A percentile compares a stretch with the other conserved stretches of the same genome.
Evolutionary conservation across 1,284 basidiomycete species (phyloP).

Genomic region (Pyrrhoderma lamaoense): DNA sequence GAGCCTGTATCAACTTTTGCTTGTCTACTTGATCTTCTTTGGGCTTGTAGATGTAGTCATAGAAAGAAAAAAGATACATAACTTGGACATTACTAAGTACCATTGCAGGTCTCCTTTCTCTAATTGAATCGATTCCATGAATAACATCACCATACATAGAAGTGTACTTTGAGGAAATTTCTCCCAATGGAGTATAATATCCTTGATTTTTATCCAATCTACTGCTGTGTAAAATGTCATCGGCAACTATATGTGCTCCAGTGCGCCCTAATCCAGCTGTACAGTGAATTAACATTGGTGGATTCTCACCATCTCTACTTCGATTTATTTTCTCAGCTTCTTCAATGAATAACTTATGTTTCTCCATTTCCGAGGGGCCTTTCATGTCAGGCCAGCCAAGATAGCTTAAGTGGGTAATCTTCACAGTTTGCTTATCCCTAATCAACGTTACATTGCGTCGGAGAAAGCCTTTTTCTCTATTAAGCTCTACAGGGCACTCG

Average conservation of each 20-base stretch:
- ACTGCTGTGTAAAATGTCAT: constrained; percentile 58
- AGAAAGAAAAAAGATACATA: too few relatives aligned
- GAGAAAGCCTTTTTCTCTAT: too few relatives aligned
- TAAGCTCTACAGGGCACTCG: too few relatives aligned
- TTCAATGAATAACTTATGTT: constrained; percentile 55
- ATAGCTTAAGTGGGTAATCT: constrained; percentile 69
- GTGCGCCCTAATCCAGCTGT: constrained; percentile 89
- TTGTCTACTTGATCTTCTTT: too few relatives aligned
- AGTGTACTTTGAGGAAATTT: constrained; percentile 30
- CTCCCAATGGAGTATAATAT: constrained; percentile 16
- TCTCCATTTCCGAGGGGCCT: constrained; percentile 46
- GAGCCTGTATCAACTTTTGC: too few relatives aligned
- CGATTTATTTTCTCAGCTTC: constrained; percentile 57
- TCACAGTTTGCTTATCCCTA: constrained; percentile 21
- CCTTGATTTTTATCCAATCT: constrained; percentile 39
- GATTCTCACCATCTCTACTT: constrained; percentile 40
- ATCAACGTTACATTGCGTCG: too few relatives aligned
- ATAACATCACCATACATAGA: constrained; percentile 52
- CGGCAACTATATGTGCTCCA: constrained; percentile 77
- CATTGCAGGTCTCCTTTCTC: constrained; percentile 79
- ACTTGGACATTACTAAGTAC: too few relatives aligned
- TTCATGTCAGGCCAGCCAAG: constrained; percentile 80
- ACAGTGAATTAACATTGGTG: constrained; percentile 78
- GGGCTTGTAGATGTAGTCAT: too few relatives aligned
- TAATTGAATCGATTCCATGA: constrained; percentile 65